A percentile compares a stretch with the other conserved stretches of the same genome.
phyloP scores from a whole-genome alignment of 2,329 filamentous ascomycete genomes.

The Ceratocystis lukuohia region DNA sequence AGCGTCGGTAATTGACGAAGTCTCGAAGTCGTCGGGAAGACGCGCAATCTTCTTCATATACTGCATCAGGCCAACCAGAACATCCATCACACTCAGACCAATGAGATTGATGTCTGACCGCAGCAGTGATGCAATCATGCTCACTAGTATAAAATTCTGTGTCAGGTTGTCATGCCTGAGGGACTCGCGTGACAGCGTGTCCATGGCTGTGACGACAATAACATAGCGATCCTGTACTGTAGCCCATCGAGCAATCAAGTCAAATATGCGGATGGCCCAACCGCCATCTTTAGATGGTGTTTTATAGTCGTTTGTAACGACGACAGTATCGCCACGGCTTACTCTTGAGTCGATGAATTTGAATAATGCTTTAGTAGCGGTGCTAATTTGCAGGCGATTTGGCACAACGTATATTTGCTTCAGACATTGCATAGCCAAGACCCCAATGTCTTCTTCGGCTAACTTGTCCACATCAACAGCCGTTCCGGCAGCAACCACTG shows the following conservation, averaged over 20 bases:
- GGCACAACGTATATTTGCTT: conserved; percentile 75
- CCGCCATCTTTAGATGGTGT: conserved; percentile 38
- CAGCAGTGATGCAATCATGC: conserved; percentile 68
- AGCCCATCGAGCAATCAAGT: conserved; percentile 70
- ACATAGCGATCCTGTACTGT: conserved; percentile 91
- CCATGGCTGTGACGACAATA: conserved; percentile 70
- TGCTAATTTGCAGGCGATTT: conserved; percentile 67
- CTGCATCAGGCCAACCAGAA: conserved; percentile 70
- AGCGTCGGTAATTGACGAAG: conserved; percentile 17
- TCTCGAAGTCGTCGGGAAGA: conserved; percentile 33
- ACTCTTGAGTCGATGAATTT: conserved; percentile 56
- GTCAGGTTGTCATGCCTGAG: conserved; percentile 57
- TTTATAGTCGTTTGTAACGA: conserved; percentile 40
- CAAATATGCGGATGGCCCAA: conserved; percentile 75
- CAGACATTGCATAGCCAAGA: conserved; percentile 73
- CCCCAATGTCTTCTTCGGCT: conserved; percentile 75
- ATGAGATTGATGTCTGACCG: conserved; percentile 87
- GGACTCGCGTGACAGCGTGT: conserved; percentile 55
- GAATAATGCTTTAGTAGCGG: conserved; percentile 60
- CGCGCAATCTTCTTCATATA: conserved; percentile 70
- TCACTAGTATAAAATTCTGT: conserved; percentile 61
- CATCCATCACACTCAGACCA: conserved; percentile 90
- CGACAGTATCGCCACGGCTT: conserved; percentile 36
- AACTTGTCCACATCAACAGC: conserved; percentile 78
- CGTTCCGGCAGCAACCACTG: conserved; percentile 62